Conservation (phyloP, 176 grass and related monocot species). For the Bonia amplexicaulis region DNA sequence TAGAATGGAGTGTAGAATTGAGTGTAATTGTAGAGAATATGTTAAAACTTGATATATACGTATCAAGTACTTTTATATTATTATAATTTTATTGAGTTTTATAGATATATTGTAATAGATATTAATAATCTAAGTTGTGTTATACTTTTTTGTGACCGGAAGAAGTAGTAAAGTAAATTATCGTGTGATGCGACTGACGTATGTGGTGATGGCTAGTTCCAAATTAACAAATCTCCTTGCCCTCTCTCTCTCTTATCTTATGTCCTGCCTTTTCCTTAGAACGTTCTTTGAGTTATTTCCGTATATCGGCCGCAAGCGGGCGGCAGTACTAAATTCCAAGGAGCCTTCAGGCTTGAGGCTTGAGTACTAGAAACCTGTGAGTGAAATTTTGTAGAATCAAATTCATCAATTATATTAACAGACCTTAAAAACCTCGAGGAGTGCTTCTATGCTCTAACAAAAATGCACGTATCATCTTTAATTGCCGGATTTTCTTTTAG, state of each 20-base stretch:
- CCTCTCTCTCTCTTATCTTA: background rate
- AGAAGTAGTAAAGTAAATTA: background rate
- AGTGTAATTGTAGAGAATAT: too few relatives aligned
- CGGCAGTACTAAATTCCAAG: too few relatives aligned
- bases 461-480: background rate
- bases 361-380: background rate
- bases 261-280: background rate
- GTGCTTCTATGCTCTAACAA: background rate
- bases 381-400: background rate
- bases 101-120: too few relatives aligned
- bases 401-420: background rate
- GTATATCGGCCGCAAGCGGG: background rate
- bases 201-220: background rate
- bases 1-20: too few relatives aligned
- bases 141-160: too few relatives aligned
- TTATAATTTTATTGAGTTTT: too few relatives aligned
- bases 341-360: background rate
- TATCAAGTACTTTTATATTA: too few relatives aligned
- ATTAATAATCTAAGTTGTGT: too few relatives aligned
- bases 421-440: background rate
- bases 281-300: background rate
- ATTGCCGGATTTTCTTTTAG: background rate
- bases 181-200: background rate
- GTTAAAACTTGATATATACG: too few relatives aligned
- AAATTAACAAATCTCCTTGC: background rate